Base-by-base conservation (phyloP, 2,329 filamentous ascomycete species). In the Helotiales sp. region DNA sequence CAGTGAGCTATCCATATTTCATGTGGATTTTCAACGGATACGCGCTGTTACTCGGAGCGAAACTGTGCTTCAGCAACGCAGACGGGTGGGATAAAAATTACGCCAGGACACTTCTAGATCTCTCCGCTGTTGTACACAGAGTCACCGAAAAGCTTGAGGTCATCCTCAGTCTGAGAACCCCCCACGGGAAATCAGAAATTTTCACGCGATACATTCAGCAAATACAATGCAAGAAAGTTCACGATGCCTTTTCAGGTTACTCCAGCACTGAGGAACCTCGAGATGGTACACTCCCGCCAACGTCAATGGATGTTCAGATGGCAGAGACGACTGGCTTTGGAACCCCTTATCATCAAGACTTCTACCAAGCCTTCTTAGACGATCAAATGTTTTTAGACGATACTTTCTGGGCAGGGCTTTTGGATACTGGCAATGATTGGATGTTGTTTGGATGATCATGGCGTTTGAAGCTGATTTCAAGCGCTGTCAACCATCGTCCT, bases 141-240 rank as follows among this genome's bases (percentile, higher is more conserved):
- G 44, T 65, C 2, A 59, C 67, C 6, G n/a, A 25, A 1, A 60
- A 60, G 24, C 31, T 57, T 24, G 58, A 60, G 22, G 54, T 50
- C 9, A 56, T 52, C 30, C 17, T 46, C 29, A 29, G 25, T 10
- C 47, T 48, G 27, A 47, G 54, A 5, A 51, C 47, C 19, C 48
- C 54, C 7, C 54, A 52, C 15, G 48, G 54, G 5, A 42, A 56
- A 27, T 34, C 33, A 2, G 54, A 56, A 22, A 50, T 56, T 6
- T 52, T 56, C 24, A 49, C 49, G 2, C 30, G 38, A 15, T 56
- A 47, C 29, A 19, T 52, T 1, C 27, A 30, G 19, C 47, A 56
- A 22, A 36, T 56, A 30, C 54, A 25, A n/a, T 49, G 48, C n/a
- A 24, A 51, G 1, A 50, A 56, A 15, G 27, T 48, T 33, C 25